phyloP scores from a whole-genome alignment of 768 basidiomycete species.

The Tubosaeta brunneosetosa region DNA sequence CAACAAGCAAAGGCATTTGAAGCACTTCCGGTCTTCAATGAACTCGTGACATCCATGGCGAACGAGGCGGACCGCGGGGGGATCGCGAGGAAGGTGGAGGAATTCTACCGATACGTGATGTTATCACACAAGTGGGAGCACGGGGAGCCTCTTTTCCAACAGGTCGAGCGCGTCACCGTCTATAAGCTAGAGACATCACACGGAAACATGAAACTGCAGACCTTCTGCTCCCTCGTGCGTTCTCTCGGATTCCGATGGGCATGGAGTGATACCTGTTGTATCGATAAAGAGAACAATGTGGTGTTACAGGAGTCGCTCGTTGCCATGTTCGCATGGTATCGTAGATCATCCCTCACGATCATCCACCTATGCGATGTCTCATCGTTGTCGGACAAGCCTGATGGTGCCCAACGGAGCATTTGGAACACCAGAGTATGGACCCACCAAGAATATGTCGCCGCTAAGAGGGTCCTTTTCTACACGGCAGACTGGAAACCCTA shows the following conservation, averaged over 20 bases:
- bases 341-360: too few relatives aligned
- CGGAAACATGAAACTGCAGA: not conserved
- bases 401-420: not conserved
- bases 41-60: not conserved
- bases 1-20: not conserved
- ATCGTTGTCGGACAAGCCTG: too few relatives aligned
- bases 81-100: not conserved
- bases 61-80: not conserved
- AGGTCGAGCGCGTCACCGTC: not conserved
- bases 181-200: not conserved
- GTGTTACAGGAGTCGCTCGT: not conserved
- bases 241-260: not conserved
- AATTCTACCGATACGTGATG: not conserved
- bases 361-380: too few relatives aligned
- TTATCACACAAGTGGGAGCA: not conserved
- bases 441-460: not conserved
- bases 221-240: not conserved
- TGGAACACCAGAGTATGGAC: not conserved
- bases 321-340: not conserved
- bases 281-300: not conserved
- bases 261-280: too few relatives aligned
- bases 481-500: not conserved
- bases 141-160: not conserved
- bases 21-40: too few relatives aligned
- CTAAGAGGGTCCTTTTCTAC: not conserved